phyloP scores from a whole-genome alignment of 352 stramenopile species.

The Pythium guiyangense region DNA sequence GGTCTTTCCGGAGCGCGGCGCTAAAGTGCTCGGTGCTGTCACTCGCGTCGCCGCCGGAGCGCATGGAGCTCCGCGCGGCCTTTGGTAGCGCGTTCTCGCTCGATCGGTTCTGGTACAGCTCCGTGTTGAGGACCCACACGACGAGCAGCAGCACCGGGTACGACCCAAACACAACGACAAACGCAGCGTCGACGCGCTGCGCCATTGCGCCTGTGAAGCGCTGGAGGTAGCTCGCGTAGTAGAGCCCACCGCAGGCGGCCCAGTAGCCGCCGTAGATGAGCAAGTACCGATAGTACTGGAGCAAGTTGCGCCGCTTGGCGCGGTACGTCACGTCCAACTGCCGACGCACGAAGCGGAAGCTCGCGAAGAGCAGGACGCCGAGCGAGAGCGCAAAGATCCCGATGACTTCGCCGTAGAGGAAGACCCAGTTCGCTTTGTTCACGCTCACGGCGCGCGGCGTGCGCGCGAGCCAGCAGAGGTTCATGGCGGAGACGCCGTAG shows the following conservation, averaged over 20 bases:
- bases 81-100: constrained; percentile 65
- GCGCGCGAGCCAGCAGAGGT: constrained; percentile 74
- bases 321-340: constrained; percentile 84
- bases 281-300: constrained; percentile 86
- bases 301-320: constrained; percentile 70
- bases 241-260: constrained; percentile 56
- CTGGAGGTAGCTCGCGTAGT: constrained; percentile 70
- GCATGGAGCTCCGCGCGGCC: constrained; percentile 32
- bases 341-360: constrained; percentile 78
- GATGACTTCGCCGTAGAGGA: constrained; percentile 53
- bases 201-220: constrained; percentile 54
- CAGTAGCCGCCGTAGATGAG: constrained; percentile 73
- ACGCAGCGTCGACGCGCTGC: constrained; percentile 50
- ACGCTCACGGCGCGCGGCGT: constrained; percentile 32
- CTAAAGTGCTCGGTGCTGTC: constrained; percentile 76
- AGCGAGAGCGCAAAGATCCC: constrained; percentile 56
- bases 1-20: constrained; percentile 67
- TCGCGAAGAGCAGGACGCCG: constrained; percentile 73
- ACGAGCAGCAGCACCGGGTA: constrained; percentile 71
- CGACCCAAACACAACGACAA: constrained; percentile 62
- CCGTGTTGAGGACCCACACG: constrained; percentile 81
- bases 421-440: constrained; percentile 64
- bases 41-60: constrained; percentile 14
- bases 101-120: constrained; percentile 75
- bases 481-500: constrained; percentile 62